phyloP scores from a whole-genome alignment of 2,329 filamentous ascomycete species.

The Neonectria punicea region DNA sequence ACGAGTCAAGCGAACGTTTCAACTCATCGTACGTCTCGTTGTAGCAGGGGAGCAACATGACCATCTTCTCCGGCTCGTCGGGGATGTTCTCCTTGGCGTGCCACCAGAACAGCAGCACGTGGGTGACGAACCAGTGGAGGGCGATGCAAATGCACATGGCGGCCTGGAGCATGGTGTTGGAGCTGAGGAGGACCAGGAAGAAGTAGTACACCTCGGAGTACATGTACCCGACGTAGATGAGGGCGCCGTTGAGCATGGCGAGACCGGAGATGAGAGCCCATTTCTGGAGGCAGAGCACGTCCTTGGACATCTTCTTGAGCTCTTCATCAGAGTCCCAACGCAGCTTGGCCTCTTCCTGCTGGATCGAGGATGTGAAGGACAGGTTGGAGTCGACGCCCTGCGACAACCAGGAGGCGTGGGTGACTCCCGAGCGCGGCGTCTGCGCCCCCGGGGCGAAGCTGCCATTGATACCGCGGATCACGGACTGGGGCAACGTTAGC shows the following conservation, averaged over 20 bases:
- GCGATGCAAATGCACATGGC: conserved; percentile 55
- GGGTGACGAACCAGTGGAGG: conserved; percentile 45
- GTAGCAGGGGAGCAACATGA: conserved; percentile 60
- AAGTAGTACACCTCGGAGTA: conserved; percentile 55
- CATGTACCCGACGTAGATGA: conserved; percentile 51
- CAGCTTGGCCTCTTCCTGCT: conserved; percentile 52
- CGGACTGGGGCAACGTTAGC: conserved; percentile 41
- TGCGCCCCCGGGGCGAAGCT: conserved; percentile 46
- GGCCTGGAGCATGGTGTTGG: conserved; percentile 55
- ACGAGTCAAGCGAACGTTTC: conserved; percentile 56
- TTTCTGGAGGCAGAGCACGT: conserved; percentile 52
- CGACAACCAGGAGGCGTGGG: conserved; percentile 47
- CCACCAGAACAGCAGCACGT: conserved; percentile 44
- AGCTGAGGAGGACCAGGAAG: conserved; percentile 58
- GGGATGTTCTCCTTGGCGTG: conserved; percentile 48
- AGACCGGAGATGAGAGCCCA: conserved; percentile 52
- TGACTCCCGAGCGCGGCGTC: conserved; percentile 45
- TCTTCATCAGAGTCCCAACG: conserved; percentile 54
- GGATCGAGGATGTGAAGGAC: conserved; percentile 50
- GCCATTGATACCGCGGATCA: conserved; percentile 47
- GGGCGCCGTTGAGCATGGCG: conserved; percentile 46
- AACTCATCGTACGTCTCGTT: conserved; percentile 59
- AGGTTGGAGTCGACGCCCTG: conserved; percentile 47
- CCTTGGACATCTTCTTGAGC: conserved; percentile 51
- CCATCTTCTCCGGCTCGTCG: conserved; percentile 55